Percentiles rank a stretch among this genome's conserved stretches.
Conservation (phyloP, 345 rosid genomes). For the Dipteronia dyeriana region DNA sequence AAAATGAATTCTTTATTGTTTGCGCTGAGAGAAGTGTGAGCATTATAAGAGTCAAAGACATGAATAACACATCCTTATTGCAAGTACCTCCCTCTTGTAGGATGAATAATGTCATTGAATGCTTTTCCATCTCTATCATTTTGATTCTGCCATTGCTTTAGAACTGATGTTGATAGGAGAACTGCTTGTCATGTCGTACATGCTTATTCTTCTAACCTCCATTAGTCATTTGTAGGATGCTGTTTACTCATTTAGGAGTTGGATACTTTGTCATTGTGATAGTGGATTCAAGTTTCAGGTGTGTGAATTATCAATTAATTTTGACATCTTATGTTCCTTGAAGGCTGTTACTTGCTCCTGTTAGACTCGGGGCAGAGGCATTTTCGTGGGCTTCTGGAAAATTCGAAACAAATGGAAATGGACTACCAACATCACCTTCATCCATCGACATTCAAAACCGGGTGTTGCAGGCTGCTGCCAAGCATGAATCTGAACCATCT, state of each 20-base stretch:
- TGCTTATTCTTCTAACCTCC: neutral
- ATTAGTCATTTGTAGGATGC: neutral
- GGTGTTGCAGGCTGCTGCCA: conserved; percentile 89
- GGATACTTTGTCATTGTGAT: neutral
- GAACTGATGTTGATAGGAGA: neutral
- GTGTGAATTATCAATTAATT: conserved; percentile 5
- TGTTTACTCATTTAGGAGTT: neutral
- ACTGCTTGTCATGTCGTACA: neutral
- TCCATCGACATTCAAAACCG: conserved; percentile 78
- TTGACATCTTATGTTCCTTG: conserved; percentile 1
- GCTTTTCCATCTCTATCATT: neutral
- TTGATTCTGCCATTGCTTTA: neutral
- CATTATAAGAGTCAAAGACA: neutral
- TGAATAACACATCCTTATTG: neutral
- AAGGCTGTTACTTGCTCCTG: conserved; percentile 69
- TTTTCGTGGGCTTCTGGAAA: conserved; percentile 86
- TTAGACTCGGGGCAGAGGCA: conserved; percentile 68
- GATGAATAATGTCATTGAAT: neutral
- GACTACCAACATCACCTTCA: conserved; percentile 94
- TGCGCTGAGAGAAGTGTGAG: neutral
- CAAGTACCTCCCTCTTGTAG: neutral
- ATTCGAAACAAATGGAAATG: conserved; percentile 74
- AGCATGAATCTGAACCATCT: conserved; percentile 87
- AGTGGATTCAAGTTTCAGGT: neutral
- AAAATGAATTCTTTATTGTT: neutral